Base-by-base conservation (phyloP, 768 basidiomycete genomes). In the Imleria badia region DNA sequence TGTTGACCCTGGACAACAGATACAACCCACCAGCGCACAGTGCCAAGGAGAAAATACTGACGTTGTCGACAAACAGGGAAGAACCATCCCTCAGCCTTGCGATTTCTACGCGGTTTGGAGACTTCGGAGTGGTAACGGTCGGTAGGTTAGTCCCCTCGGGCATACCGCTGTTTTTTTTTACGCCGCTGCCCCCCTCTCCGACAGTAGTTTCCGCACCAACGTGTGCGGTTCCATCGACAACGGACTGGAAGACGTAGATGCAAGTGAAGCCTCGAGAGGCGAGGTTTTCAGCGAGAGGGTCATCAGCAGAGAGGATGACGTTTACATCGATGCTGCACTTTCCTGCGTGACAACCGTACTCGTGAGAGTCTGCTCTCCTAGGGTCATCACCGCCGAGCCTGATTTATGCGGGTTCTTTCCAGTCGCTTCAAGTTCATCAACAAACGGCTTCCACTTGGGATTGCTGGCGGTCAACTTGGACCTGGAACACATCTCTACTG, bases 71-170 rank as follows among this genome's bases (percentile, higher is more conserved):
- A 96, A 45, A 97, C 91, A 29, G 94, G 94, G 69, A 94, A 98
- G 80, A 89, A 92, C 94, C 94, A 97, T 6, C 94, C 94, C 72
- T 97, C 96, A 1, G 92, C 89, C 75, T 92, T 95, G 61, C 93
- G 80, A 77, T 94, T 95, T 67, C 94, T 78, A 56, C 92, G 79
- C 5, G 80, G 71, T 52, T 78, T 76, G n/a, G n/a, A n/a, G n/a
- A n/a, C n/a, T n/a, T n/a, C 30, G 63, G 41, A 15, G 76, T 71
- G 31, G 73, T 60, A 10, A 74, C 51, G 5, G 66, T 48, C 30
- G 31, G 45, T 9, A 17, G 67, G 50, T 23, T 56, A 8, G 65
- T 61, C n/a, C 60, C 69, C 33, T 66, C 70, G 3, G 61, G 62
- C 19, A 58, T 73, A 35, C 45, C 51, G 10, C 48, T 52, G 13